Evolutionary conservation across 2,329 filamentous ascomycete species (phyloP).

Genomic region (Paraphaeosphaeria sporulosa): DNA sequence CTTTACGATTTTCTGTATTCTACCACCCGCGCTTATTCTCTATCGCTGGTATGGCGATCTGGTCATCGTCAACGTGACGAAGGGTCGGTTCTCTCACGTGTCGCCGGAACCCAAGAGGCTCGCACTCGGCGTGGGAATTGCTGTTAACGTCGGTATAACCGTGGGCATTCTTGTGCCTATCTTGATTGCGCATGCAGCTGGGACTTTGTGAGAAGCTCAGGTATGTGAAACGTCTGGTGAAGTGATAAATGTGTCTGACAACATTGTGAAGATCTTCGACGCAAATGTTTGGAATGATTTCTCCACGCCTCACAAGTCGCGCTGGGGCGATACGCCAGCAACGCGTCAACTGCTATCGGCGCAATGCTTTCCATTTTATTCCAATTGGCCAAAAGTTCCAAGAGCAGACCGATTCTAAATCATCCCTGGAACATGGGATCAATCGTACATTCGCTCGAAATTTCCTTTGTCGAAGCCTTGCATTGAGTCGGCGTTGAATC

Average conservation of each 20-base stretch:
- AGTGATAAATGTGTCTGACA: background rate
- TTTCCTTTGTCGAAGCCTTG: constrained; percentile 17
- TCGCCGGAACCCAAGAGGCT: constrained; percentile 38
- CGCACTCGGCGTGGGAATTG: constrained; percentile 40
- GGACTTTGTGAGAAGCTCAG: constrained; percentile 8
- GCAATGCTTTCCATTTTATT: background rate
- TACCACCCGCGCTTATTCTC: constrained; percentile 47
- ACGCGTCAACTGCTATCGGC: too few species aligned
- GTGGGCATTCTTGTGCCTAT: constrained; percentile 37
- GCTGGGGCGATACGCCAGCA: background rate
- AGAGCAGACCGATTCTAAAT: background rate
- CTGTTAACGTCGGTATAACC: constrained; percentile 35
- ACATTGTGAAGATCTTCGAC: too few species aligned
- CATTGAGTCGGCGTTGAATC: constrained; percentile 10
- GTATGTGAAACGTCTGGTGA: background rate
- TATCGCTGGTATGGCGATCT: constrained; percentile 45
- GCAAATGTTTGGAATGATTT: too few species aligned
- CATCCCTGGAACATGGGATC: background rate
- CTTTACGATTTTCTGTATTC: constrained; percentile 41
- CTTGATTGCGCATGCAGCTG: constrained; percentile 18
- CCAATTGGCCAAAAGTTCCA: background rate
- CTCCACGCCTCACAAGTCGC: background rate
- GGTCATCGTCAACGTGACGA: constrained; percentile 38
- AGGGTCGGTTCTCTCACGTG: constrained; percentile 42
- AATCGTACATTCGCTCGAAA: background rate